Conservation (phyloP, 2,329 filamentous ascomycete species). For the Verticillium nonalfalfae region DNA sequence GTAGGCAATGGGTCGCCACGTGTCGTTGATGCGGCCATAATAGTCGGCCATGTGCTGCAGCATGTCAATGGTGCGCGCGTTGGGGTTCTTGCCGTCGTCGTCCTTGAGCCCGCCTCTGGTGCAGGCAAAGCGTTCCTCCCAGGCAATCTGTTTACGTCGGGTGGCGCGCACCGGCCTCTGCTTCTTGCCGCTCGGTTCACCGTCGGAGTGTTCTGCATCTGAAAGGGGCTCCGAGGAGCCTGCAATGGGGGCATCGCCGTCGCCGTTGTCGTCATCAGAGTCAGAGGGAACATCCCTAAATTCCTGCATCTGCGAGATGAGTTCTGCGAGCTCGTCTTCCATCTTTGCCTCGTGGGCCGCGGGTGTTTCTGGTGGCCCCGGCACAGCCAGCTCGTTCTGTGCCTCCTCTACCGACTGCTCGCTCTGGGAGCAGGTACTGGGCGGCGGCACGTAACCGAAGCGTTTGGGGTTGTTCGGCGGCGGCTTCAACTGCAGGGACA, state of each 20-base stretch:
- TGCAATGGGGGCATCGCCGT: conserved; percentile 27
- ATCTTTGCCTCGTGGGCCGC: background rate
- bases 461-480: conserved; percentile 27
- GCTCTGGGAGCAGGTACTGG: conserved; percentile 28
- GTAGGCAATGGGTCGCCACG: conserved; percentile 72
- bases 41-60: conserved; percentile 74
- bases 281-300: conserved; percentile 50
- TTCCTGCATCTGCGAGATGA: conserved; percentile 57
- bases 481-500: conserved; percentile 40
- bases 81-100: conserved; percentile 53
- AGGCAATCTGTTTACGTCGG: conserved; percentile 23
- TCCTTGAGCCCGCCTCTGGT: conserved; percentile 43
- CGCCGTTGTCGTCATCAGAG: conserved; percentile 40
- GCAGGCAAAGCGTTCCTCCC: conserved; percentile 48
- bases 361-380: background rate
- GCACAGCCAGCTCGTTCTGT: background rate
- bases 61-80: conserved; percentile 67
- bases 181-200: conserved; percentile 19
- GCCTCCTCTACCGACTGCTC: conserved; percentile 21
- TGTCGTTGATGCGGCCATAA: conserved; percentile 68
- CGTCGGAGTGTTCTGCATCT: conserved; percentile 14
- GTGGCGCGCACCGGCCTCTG: conserved; percentile 13
- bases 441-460: conserved; percentile 29
- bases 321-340: conserved; percentile 50
- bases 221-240: conserved; percentile 10